A percentile compares a stretch with the other conserved stretches of the same genome.
Evolutionary conservation across 768 basidiomycete species (phyloP).

Genomic region (Termitomyces sp.): DNA sequence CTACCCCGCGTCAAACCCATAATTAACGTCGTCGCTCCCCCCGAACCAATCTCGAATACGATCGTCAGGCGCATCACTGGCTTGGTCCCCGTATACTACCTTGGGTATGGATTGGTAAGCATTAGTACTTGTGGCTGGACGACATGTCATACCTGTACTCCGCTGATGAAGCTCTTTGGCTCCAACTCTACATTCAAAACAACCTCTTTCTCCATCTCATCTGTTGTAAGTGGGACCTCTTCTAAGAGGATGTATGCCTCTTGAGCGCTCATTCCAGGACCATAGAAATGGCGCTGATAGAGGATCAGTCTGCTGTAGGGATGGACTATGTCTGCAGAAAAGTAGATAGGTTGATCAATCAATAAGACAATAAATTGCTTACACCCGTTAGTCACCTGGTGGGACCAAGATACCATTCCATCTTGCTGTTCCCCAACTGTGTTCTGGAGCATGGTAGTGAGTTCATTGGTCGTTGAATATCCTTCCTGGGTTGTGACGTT

Average conservation of each 20-base stretch:
- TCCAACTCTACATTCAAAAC: background rate
- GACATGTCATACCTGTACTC: background rate
- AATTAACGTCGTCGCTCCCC: constrained; percentile 4
- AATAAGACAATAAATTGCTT: background rate
- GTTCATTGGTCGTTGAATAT: background rate
- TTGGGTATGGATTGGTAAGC: background rate
- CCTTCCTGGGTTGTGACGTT: background rate
- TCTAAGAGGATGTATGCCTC: background rate
- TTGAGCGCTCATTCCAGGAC: constrained; percentile 2
- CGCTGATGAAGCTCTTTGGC: constrained; percentile 1
- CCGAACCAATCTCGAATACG: background rate
- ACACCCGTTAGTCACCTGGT: background rate
- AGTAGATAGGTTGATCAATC: background rate
- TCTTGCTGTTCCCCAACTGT: background rate
- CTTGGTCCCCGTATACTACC: background rate
- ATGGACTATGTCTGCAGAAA: background rate
- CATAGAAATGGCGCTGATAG: constrained; percentile 2
- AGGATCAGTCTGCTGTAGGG: background rate
- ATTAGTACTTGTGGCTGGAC: background rate
- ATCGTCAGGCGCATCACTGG: background rate
- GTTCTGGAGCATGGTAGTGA: background rate
- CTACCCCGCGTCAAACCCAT: background rate
- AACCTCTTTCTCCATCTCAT: constrained; percentile 1
- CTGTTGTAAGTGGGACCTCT: background rate
- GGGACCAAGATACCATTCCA: background rate